These are phyloP conservation scores for Waltergamsia citrina DNA, from an alignment of 2,329 filamentous ascomycete genomes.

Conservation along the genomic window DNA sequence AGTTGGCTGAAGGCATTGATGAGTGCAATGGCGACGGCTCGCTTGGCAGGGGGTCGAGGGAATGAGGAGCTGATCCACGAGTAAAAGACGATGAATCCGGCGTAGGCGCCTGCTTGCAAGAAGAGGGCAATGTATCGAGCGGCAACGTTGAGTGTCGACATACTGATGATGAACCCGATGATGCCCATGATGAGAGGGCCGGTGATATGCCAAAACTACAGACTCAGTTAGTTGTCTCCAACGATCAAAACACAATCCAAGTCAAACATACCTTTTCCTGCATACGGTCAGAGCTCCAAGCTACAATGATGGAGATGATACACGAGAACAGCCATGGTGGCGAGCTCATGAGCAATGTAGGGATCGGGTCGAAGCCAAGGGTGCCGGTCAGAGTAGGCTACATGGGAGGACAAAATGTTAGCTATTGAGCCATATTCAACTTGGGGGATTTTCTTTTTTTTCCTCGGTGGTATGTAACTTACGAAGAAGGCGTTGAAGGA, in stretches of 20 bases:
- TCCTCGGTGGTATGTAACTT: no score
- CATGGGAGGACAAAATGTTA: not conserved
- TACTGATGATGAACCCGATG: slow-evolving; percentile 49
- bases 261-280: slow-evolving; percentile 44
- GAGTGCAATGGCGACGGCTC: slow-evolving; percentile 50
- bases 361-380: slow-evolving; percentile 40
- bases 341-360: slow-evolving; percentile 44
- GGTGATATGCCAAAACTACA: slow-evolving; percentile 47
- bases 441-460: no score
- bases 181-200: slow-evolving; percentile 43
- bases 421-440: slow-evolving; percentile 4
- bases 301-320: slow-evolving; percentile 42
- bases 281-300: slow-evolving; percentile 45
- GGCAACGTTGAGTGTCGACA: slow-evolving; percentile 44
- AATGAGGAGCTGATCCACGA: slow-evolving; percentile 49
- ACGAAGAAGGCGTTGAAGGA: slow-evolving; percentile 52
- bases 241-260: no score
- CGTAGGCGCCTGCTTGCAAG: slow-evolving; percentile 47
- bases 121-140: slow-evolving; percentile 53
- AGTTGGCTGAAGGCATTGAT: slow-evolving; percentile 50
- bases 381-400: slow-evolving; percentile 42
- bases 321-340: slow-evolving; percentile 52
- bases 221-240: not conserved
- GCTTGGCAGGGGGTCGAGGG: slow-evolving; percentile 50
- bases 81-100: slow-evolving; percentile 48